Percentiles rank a stretch among this genome's conserved stretches.
These are phyloP conservation scores for Rhodamnia rubescens DNA, from an alignment of 345 rosid species.

Conservation along the genomic window DNA sequence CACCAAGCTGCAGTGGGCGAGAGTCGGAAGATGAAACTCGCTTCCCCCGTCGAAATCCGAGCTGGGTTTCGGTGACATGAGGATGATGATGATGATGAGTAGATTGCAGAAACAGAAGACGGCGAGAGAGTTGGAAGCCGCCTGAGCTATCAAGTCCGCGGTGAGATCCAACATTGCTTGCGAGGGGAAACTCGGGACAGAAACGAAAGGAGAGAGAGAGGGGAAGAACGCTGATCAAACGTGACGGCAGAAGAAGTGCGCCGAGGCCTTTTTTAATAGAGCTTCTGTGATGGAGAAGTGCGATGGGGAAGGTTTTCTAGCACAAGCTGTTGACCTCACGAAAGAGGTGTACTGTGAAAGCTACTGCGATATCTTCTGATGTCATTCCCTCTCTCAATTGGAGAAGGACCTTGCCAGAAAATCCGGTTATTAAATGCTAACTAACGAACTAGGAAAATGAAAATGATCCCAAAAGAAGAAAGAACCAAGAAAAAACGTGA, in stretches of 20 bases:
- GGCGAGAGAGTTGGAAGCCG: conserved; percentile 19
- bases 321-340: not conserved
- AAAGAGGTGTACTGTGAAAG: conserved; percentile 14
- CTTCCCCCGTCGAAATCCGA: not conserved
- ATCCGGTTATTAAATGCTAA: not conserved
- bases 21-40: not conserved
- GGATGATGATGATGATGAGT: conserved; percentile 14
- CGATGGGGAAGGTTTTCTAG: conserved; percentile 12
- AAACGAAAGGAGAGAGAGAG: not conserved
- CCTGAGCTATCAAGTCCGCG: conserved; percentile 6
- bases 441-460: not conserved
- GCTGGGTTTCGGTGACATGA: conserved; percentile 11
- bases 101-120: conserved; percentile 27
- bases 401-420: too few relatives aligned
- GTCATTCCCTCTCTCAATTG: not conserved
- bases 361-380: not conserved
- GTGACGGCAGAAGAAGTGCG: not conserved
- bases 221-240: not conserved
- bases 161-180: conserved; percentile 3
- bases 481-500: not conserved
- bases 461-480: too few relatives aligned
- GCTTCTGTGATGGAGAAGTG: not conserved
- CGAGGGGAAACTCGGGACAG: not conserved
- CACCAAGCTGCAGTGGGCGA: not conserved
- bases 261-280: not conserved